These are phyloP conservation scores for Candida corydali DNA, from an alignment of 805 yeast genomes.

Conservation along the genomic window DNA sequence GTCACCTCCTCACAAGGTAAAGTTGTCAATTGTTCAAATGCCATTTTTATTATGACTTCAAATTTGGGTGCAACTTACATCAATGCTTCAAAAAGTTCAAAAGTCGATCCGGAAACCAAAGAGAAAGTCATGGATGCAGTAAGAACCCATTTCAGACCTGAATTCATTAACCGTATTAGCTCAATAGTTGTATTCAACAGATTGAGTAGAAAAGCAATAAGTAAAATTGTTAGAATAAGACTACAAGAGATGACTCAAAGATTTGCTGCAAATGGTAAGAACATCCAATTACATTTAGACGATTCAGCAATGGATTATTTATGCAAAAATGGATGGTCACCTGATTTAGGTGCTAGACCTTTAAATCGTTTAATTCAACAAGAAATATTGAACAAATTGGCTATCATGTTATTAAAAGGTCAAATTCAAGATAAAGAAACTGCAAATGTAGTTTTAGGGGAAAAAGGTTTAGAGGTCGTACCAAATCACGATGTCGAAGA, in stretches of 20 bases:
- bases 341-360: constrained; percentile 96
- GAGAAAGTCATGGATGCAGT: constrained; percentile 81
- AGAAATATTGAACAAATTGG: constrained; percentile 82
- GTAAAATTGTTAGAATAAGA: constrained; percentile 86
- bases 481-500: constrained; percentile 77
- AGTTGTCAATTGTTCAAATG: constrained; percentile 86
- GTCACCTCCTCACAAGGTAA: constrained; percentile 93
- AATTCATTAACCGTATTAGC: constrained; percentile 92
- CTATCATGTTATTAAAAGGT: constrained; percentile 81
- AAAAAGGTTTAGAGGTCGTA: constrained; percentile 68
- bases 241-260: constrained; percentile 80
- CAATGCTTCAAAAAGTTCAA: constrained; percentile 59
- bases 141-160: constrained; percentile 90
- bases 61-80: constrained; percentile 93
- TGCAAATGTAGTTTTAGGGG: constrained; percentile 58
- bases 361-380: constrained; percentile 86
- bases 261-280: constrained; percentile 80
- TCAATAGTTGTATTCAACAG: constrained; percentile 92
- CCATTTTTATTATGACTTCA: constrained; percentile 93
- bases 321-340: constrained; percentile 82
- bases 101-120: constrained; percentile 64
- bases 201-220: constrained; percentile 83
- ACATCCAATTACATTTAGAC: constrained; percentile 66
- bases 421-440: constrained; percentile 85
- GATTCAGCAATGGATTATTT: constrained; percentile 77